Conservation (phyloP, 2,329 filamentous ascomycete genomes). For the Claviceps fusiformis region DNA sequence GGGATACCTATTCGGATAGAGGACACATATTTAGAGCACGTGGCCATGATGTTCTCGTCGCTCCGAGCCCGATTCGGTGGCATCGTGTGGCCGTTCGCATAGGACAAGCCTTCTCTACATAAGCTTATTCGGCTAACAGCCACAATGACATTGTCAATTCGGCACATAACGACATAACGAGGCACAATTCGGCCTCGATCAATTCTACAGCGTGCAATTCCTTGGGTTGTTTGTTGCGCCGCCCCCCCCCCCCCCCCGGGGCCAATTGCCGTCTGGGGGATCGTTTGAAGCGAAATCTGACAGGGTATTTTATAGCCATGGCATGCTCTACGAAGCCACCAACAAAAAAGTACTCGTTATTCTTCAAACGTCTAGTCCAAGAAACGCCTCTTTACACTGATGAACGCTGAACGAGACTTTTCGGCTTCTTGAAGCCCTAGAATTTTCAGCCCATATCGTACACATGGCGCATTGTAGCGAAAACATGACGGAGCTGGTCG, state of each 20-base stretch:
- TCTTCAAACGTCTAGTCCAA: not conserved
- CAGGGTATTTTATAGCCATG: not conserved
- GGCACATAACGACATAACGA: not conserved
- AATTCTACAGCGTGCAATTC: not conserved
- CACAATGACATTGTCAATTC: not conserved
- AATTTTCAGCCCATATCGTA: not conserved
- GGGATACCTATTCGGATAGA: no score
- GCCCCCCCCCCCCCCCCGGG: no score
- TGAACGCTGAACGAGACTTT: not conserved
- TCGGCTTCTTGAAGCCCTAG: not conserved
- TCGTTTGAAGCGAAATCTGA: no score
- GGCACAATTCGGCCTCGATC: not conserved
- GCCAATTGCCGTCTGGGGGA: no score
- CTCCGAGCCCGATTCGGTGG: not conserved
- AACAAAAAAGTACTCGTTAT: not conserved
- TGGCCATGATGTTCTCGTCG: no score
- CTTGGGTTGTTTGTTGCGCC: no score
- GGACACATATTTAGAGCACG: no score
- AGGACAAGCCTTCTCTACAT: not conserved
- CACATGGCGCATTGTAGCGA: not conserved
- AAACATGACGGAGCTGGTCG: no score
- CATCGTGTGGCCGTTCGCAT: not conserved
- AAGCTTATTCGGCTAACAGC: not conserved
- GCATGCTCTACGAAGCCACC: not conserved
- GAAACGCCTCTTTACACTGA: not conserved